phyloP scores from a whole-genome alignment of 2,329 filamentous ascomycete species.

The Colletotrichum phormii region DNA sequence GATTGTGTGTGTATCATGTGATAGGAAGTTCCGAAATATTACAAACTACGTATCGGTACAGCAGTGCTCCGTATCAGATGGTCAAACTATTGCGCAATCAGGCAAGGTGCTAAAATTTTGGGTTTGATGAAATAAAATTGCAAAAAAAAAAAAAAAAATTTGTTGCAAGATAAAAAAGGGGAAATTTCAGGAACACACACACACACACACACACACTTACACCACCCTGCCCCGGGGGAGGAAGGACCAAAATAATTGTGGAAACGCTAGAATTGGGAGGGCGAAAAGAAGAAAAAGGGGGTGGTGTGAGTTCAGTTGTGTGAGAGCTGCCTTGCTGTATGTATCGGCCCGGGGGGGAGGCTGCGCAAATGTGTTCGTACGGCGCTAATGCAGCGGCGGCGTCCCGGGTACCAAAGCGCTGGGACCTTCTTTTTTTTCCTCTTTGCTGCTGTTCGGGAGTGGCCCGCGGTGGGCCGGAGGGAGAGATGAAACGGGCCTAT shows the following conservation, averaged over 20 bases:
- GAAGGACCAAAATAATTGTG: neutral
- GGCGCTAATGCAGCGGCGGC: constrained; percentile 35
- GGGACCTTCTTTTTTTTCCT: constrained; percentile 23
- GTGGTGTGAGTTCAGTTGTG: neutral
- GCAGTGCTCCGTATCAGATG: too few relatives aligned
- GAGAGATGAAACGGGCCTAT: constrained; percentile 1
- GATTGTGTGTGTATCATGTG: neutral
- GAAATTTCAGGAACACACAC: neutral
- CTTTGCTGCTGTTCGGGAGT: constrained; percentile 28
- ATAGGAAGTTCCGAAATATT: neutral
- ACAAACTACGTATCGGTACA: too few relatives aligned
- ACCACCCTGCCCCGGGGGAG: neutral
- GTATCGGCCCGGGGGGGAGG: neutral
- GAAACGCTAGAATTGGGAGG: neutral
- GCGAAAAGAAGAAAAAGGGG: neutral
- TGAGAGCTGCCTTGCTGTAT: neutral
- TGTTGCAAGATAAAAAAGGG: neutral
- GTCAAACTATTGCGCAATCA: neutral
- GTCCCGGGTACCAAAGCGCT: constrained; percentile 36
- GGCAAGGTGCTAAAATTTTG: neutral
- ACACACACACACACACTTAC: neutral
- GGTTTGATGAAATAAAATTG: neutral
- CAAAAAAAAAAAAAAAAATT: neutral
- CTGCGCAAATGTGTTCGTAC: neutral
- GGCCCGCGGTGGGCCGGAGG: constrained; percentile 27